Base-by-base conservation (phyloP, 2,329 filamentous ascomycete species). In the Fonsecaea pedrosoi region DNA sequence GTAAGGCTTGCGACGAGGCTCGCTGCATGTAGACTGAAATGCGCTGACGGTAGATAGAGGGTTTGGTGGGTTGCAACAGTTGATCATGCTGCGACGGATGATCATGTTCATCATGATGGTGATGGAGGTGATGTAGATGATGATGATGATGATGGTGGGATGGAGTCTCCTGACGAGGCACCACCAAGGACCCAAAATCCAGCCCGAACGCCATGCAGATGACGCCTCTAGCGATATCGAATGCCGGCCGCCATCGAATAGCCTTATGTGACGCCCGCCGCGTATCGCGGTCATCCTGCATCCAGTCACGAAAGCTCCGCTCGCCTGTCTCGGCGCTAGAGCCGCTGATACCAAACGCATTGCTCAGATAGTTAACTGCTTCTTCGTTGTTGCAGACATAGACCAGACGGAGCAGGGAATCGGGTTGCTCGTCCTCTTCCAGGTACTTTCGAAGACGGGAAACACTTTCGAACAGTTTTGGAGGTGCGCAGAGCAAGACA, bases 1-100 rank as follows among this genome's bases (percentile, higher is more conserved):
- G 54, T 21, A 61, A 34, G 18, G 42, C 50, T n/a, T 21, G 40
- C 25, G 61, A 40, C 34, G 53, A 50, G 10, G 21, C 35, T 13
- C 65, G 62, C 35, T 67, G 65, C 48, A 67, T 67, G 62, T 67
- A 67, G 42, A 65, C 61, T 9, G 65, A 55, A 7, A 65, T 40
- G 3, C 64, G 60, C 35, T 67, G 64, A 5, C 50, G 64, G 42
- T 66, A 60, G 21, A 45, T 25, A 8, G 57, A 61, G 32, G 50
- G 45, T 40, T 25, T 42, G 64, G 32, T 21, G 18, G 21, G 12
- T 34, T 57, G 48, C 18, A 25, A 21, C 7, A 12, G 45, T 4
- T 50, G 45, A 21, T 8, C 8, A 35, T 32, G 34, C 35, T 40
- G 30, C 9, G 25, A 30, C n/a, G 35, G 13, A 1, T 8, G 10